These are phyloP conservation scores for Dalbergia cochinchinensis DNA, from an alignment of 306 rosid species.

Conservation along the genomic window DNA sequence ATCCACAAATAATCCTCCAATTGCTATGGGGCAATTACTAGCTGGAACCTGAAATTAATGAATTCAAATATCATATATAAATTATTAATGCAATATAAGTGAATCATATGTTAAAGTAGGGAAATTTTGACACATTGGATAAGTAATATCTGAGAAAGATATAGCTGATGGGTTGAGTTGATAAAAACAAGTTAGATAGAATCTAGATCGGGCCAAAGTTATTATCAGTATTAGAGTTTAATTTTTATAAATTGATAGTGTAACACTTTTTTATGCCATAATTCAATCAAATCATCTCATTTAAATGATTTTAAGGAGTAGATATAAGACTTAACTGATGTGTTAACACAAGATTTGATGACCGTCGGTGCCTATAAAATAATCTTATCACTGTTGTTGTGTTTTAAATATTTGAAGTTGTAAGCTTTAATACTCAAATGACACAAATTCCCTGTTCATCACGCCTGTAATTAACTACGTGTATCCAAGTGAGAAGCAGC, in stretches of 20 bases:
- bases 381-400: neutral
- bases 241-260: no score
- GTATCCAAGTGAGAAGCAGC: neutral
- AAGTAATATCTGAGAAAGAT: neutral
- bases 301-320: no score
- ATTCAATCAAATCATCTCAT: no score
- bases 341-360: no score
- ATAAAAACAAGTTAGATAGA: neutral
- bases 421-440: neutral
- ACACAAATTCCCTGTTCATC: neutral
- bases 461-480: neutral
- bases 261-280: no score
- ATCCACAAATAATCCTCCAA: conserved; percentile 49
- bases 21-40: conserved; percentile 19
- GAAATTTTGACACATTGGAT: neutral
- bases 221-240: no score
- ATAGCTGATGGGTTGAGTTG: neutral
- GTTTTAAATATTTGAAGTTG: neutral
- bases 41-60: conserved; percentile 26
- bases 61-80: neutral
- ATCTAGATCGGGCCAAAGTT: neutral
- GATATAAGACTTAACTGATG: no score
- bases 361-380: no score
- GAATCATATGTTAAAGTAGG: no score
- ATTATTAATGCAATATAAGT: no score